Evolutionary conservation across 768 basidiomycete genomes (phyloP), one percentile per base, ranked within the genome.

Genomic region (Auriscalpium vulgare): DNA sequence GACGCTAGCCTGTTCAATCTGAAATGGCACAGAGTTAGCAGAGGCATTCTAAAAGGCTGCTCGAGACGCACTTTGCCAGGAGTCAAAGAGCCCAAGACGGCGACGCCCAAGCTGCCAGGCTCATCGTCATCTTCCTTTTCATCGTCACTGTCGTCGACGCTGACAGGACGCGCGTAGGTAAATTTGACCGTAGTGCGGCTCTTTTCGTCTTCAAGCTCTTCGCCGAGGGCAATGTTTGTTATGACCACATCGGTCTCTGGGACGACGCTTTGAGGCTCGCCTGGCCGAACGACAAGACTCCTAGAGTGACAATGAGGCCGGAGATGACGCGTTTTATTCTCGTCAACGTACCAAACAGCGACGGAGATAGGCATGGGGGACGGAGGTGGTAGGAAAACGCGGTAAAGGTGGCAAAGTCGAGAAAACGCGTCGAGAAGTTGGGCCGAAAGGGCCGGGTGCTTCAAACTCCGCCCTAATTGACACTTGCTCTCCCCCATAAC

Each of bases 181-280:
- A 91, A 72, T 69, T 88, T 91, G 63, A 89, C 74, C 19, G 83
- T 79, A 23, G 84, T 84, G 53, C 88, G 75, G 13, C 78, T 80
- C 37, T 74, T 71, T 50, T 73, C 63, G 67, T 91, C 85, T 40
- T 71, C 75, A 55, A 95, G 73, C 62, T 81, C 77, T 56, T 90
- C 86, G 52, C 87, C 87, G 50, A 94, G 81, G 2, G 91, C 81
- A 47, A 85, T 83, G 67, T 92, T 93, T 66, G 89, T 91, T 66
- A 97, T 80, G 66, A 79, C 78, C 66, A 95, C 72, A 71, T 89
- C 87, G 37, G 78, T 78, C 54, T 80, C 79, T 56, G 87, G 81
- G 21, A 76, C 66, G 66, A 93, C 61, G 51, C 75, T 72, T 65
- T 82, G 72, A 57, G 77, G 71, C 62, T 86, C 69, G 55, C 82